Percentiles rank a stretch among this genome's conserved stretches.
phyloP scores from a whole-genome alignment of 1,284 basidiomycete genomes.

The Tausonia pullulans region DNA sequence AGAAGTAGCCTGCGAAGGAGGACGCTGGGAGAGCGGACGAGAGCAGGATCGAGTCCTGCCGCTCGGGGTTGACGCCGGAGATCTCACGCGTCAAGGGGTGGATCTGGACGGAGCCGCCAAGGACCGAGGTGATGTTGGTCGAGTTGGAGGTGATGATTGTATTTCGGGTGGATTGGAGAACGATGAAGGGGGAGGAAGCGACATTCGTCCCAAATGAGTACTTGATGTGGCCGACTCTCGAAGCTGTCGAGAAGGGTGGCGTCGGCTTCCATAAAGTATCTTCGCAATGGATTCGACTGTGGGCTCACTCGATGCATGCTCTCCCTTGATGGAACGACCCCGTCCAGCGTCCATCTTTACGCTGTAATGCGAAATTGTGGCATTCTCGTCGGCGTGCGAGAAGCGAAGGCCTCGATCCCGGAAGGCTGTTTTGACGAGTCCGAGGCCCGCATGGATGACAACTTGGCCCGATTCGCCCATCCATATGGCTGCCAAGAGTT shows the following conservation, averaged over 20 bases:
- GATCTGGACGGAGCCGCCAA: slow-evolving; percentile 45
- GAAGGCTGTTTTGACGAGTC: slow-evolving; percentile 44
- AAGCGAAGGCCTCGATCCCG: slow-evolving; percentile 53
- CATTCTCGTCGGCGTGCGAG: slow-evolving; percentile 47
- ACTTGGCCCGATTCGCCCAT: slow-evolving; percentile 57
- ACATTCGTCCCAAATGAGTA: slow-evolving; percentile 51
- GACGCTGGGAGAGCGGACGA: slow-evolving; percentile 31
- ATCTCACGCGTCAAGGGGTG: slow-evolving; percentile 45
- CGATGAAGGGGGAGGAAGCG: slow-evolving; percentile 44
- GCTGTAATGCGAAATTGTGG: slow-evolving; percentile 55
- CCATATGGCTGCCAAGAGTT: slow-evolving; percentile 52
- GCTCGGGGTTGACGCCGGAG: slow-evolving; percentile 57
- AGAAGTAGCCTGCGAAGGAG: slow-evolving; percentile 47
- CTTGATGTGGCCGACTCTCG: slow-evolving; percentile 62
- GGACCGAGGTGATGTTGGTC: slow-evolving; percentile 50
- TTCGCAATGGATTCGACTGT: not conserved
- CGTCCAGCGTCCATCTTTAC: slow-evolving; percentile 47
- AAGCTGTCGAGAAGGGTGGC: slow-evolving; percentile 39
- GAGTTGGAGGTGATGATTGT: slow-evolving; percentile 49
- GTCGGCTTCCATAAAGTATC: not conserved
- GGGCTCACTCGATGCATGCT: slow-evolving; percentile 56
- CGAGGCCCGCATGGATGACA: slow-evolving; percentile 51
- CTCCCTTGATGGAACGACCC: slow-evolving; percentile 45
- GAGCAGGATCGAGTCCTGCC: slow-evolving; percentile 60
- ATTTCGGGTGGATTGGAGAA: slow-evolving; percentile 58